Conservation (phyloP, 1,284 basidiomycete genomes). For the Schizophyllum commune region DNA sequence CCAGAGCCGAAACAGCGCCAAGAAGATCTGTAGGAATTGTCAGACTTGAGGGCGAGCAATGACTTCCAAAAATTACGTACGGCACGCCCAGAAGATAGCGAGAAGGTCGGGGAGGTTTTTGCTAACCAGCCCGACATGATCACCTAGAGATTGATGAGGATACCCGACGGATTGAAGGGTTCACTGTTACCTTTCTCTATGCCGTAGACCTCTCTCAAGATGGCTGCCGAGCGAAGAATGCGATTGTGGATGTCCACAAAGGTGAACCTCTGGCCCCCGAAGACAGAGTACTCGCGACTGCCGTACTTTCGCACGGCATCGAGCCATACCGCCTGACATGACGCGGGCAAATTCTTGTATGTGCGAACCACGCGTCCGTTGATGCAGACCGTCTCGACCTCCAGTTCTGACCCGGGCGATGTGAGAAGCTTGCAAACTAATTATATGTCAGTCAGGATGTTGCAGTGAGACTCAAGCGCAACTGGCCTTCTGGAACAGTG, state of each 20-base stretch:
- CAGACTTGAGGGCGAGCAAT: too few species aligned
- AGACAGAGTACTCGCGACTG: conserved; percentile 47
- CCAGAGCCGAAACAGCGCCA: conserved; percentile 45
- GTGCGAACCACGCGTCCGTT: conserved; percentile 44
- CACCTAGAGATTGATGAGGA: conserved; percentile 29
- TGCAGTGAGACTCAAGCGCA: too few species aligned
- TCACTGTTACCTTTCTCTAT: conserved; percentile 30
- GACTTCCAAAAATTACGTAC: too few species aligned
- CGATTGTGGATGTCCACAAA: conserved; percentile 41
- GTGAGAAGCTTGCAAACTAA: too few species aligned
- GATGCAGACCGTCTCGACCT: conserved; percentile 40
- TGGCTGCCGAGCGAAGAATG: conserved; percentile 35
- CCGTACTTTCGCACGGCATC: conserved; percentile 31
- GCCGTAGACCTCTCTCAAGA: conserved; percentile 39
- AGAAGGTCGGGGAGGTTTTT: conserved; percentile 56
- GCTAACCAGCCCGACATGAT: conserved; percentile 54
- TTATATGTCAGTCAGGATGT: too few species aligned
- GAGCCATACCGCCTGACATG: conserved; percentile 49
- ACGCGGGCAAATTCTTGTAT: conserved; percentile 53
- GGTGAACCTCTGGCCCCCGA: conserved; percentile 43
- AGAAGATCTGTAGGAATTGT: too few species aligned
- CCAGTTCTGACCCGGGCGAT: too few species aligned
- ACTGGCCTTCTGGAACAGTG: too few species aligned
- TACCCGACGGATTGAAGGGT: conserved; percentile 6
- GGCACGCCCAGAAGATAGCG: conserved; percentile 52